Evolutionary conservation across 805 yeast genomes (phyloP).

Genomic region (Teunomyces funiuensis): DNA sequence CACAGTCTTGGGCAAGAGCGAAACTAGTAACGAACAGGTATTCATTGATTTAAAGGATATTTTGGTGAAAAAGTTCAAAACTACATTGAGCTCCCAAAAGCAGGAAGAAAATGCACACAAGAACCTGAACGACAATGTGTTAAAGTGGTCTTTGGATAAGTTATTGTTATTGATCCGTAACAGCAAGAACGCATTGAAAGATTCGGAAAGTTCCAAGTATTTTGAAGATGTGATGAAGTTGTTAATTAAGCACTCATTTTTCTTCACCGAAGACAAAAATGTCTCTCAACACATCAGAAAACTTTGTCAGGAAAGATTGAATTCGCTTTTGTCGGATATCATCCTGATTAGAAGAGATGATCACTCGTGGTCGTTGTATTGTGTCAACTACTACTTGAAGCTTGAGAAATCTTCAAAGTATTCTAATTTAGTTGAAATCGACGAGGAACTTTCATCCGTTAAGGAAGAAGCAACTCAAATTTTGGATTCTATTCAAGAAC

Average conservation of each 20-base stretch:
- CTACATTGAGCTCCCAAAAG: conserved; percentile 20
- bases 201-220: conserved; percentile 16
- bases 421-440: conserved; percentile 43
- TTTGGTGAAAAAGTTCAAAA: conserved; percentile 25
- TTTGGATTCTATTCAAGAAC: conserved; percentile 33
- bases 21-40: conserved; percentile 12
- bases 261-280: conserved; percentile 21
- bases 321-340: conserved; percentile 63
- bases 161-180: conserved; percentile 51
- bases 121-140: conserved; percentile 34
- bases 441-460: conserved; percentile 53
- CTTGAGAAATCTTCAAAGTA: conserved; percentile 22
- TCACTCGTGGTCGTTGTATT: conserved; percentile 61
- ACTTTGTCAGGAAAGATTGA: conserved; percentile 60
- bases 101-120: conserved; percentile 17
- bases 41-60: conserved; percentile 20
- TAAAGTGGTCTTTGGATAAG: conserved; percentile 62
- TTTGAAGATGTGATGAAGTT: conserved; percentile 38
- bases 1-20: conserved; percentile 20
- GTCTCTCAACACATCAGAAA: conserved; percentile 37
- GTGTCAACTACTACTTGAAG: conserved; percentile 39
- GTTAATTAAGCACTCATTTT: conserved; percentile 43
- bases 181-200: conserved; percentile 34
- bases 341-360: conserved; percentile 46
- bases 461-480: conserved; percentile 49